Evolutionary conservation across 2,329 filamentous ascomycete species (phyloP), one percentile per base, ranked within the genome.

Genomic region (Westerdykella sp.): DNA sequence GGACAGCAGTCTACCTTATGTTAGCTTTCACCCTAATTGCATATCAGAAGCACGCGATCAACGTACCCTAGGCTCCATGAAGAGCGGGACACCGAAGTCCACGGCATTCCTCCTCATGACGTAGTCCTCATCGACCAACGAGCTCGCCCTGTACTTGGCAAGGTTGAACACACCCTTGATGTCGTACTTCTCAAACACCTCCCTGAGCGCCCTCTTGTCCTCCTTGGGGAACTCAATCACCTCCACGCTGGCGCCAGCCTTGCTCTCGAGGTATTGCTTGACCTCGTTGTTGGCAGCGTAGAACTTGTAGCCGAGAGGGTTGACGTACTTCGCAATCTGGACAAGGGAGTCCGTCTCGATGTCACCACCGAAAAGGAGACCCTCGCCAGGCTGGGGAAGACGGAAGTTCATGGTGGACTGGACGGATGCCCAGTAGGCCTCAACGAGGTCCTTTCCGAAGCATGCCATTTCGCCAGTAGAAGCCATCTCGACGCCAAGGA

Each of bases 381-480:
- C 91, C 76, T 96, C 89, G 54, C 93, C 93, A 41, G 89, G 87
- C 69, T 94, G 84, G 35, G 93, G 93, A 61, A 96, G 80, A 57
- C 90, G 87, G 87, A 97, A 97, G 81, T 97, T 98, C 91, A 97
- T 98, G 59, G 87, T 91, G 15, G 88, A 93, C 73, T 98, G 93
- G 49, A 95, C 76, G 14, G 90, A 94, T 21, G 90, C 78, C 93
- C 93, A 98, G 80, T 98, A 98, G 42, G 93, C 93, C 68, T 98
- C 93, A 39, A 97, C 78, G 10, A 98, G 80, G 63, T 96, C 78
- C 74, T 93, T 95, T 51, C 93, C 93, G 72, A 98, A 98, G 75
- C 93, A 97, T 54, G 93, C 93, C 78, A 98, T 95, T 73, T 98
- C 93, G 69, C 93, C 93, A 14, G 93, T 98, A 53, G 84, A 89